Evolutionary conservation across 768 basidiomycete genomes (phyloP), one percentile per base, ranked within the genome.

Genomic region (Auricularia cornea): DNA sequence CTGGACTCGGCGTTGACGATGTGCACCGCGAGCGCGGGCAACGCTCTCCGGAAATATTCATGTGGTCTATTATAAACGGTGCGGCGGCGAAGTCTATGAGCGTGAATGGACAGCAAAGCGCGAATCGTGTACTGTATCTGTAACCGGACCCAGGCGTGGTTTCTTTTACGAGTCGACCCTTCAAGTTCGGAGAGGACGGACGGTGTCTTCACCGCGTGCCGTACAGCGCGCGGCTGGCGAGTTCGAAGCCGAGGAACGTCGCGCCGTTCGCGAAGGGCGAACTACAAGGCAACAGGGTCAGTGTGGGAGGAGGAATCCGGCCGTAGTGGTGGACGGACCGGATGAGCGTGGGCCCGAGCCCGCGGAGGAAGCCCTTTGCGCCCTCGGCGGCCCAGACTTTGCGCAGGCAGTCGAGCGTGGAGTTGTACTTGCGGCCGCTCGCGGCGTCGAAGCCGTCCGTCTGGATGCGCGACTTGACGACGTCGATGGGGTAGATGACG

Each of bases 251-350:
- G 63, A 96, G 84, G 82, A 98, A 98, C 0, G 96, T 98, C 1
- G 93, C 93, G 23, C 94, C 96, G 68, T 98, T 98, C 12, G 95
- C 95, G 70, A 97, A 96, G 1, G 94, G 95, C 2, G 92, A 94
- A 69, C 92, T 94, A 61, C 63, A 65, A 54, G 28, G n/a, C 6
- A 57, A 41, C 63, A 59, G 59, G 35, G 23, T 16, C 3, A 59
- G 62, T 35, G 64, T 20, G 23, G 51, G 60, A 41, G 60, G 59
- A 57, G 59, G 52, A 16, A 66, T 62, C 52, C 60, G 12, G 14
- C n/a, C 44, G 18, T 28, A n/a, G 12, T n/a, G 35, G 44, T 62
- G 51, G 63, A 78, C 83, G 62, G 65, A 89, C 92, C 94, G 82
- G 71, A 98, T 92, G 64, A 98, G 80, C 8, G 96, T 98, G 28